A percentile compares a stretch with the other conserved stretches of the same genome.
Evolutionary conservation across 805 yeast genomes (phyloP).

Genomic region (Candida patagonica): DNA sequence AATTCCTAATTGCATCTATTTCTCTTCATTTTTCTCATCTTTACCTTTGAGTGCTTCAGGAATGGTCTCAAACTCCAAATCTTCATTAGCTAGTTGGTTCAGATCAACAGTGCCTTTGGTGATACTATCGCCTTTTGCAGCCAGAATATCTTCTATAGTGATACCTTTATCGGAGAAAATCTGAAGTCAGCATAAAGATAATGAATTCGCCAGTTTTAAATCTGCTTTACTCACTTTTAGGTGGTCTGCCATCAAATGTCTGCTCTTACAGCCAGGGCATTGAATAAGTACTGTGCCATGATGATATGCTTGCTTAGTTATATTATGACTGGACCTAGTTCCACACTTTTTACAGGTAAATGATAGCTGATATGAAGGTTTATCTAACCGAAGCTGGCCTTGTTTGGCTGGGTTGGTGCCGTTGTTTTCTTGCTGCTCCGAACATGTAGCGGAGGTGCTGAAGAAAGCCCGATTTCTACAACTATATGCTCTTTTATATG

Average conservation of each 20-base stretch:
- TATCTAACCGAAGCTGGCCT: slow-evolving; percentile 16
- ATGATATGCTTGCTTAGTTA: slow-evolving; percentile 86
- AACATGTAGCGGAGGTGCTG: too few species aligned
- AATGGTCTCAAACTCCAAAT: slow-evolving; percentile 24
- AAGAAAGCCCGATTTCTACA: too few species aligned
- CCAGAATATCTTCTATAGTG: slow-evolving; percentile 71
- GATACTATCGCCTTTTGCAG: slow-evolving; percentile 67
- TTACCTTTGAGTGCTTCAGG: slow-evolving; percentile 9
- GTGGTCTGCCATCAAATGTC: slow-evolving; percentile 89
- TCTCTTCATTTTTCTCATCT: background rate
- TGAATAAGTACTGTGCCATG: slow-evolving; percentile 80
- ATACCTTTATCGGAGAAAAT: slow-evolving; percentile 72
- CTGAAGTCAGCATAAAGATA: slow-evolving; percentile 9
- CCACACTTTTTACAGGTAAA: slow-evolving; percentile 88
- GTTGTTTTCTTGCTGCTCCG: background rate
- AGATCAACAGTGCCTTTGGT: slow-evolving; percentile 29
- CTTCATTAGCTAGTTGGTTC: slow-evolving; percentile 11
- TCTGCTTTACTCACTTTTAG: slow-evolving; percentile 35
- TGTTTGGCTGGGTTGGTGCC: background rate
- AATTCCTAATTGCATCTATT: background rate
- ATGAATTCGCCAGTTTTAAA: too few species aligned
- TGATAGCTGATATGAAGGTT: slow-evolving; percentile 76
- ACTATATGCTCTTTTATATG: too few species aligned
- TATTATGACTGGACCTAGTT: slow-evolving; percentile 76
- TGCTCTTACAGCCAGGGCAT: slow-evolving; percentile 82